Evolutionary conservation across 2,329 filamentous ascomycete species (phyloP).

Genomic region (Cytospora chrysosperma): DNA sequence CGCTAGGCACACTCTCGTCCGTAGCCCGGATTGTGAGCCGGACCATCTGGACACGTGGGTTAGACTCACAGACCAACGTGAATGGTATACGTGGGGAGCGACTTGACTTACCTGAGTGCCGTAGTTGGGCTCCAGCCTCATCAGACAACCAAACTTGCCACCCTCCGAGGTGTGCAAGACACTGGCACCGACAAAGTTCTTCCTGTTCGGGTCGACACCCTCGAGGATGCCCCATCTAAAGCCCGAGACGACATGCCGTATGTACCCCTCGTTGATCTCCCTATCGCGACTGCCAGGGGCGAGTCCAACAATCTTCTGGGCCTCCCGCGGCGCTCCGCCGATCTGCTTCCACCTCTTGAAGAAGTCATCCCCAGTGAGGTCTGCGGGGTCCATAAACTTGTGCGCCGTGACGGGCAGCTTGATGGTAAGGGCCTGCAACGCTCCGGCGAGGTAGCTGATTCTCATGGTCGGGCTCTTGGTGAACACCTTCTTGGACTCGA

Average conservation of each 20-base stretch:
- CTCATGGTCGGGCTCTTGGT: conserved; percentile 84
- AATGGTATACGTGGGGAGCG: background rate
- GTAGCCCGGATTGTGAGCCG: conserved; percentile 92
- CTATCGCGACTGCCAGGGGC: conserved; percentile 52
- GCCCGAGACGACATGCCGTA: conserved; percentile 71
- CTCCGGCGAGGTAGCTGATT: conserved; percentile 90
- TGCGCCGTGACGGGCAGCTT: conserved; percentile 86
- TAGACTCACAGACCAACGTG: conserved; percentile 23
- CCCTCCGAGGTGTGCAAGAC: conserved; percentile 78
- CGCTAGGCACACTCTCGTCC: conserved; percentile 79
- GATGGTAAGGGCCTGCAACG: conserved; percentile 86
- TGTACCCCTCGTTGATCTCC: conserved; percentile 69
- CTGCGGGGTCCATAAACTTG: conserved; percentile 95
- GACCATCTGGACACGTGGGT: conserved; percentile 69
- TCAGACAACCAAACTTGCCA: conserved; percentile 90
- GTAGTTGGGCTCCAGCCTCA: conserved; percentile 94
- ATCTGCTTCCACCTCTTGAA: conserved; percentile 99
- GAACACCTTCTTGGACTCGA: conserved; percentile 82
- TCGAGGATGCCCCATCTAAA: conserved; percentile 88
- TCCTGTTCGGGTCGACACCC: conserved; percentile 85
- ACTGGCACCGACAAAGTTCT: conserved; percentile 90
- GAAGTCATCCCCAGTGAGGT: conserved; percentile 86
- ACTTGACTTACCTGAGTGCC: conserved; percentile 70
- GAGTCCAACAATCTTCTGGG: conserved; percentile 80
- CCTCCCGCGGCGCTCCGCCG: conserved; percentile 80